A percentile compares a stretch with the other conserved stretches of the same genome.
Evolutionary conservation across 2,329 filamentous ascomycete genomes (phyloP).

Genomic region (Fusarium nisikadoi): DNA sequence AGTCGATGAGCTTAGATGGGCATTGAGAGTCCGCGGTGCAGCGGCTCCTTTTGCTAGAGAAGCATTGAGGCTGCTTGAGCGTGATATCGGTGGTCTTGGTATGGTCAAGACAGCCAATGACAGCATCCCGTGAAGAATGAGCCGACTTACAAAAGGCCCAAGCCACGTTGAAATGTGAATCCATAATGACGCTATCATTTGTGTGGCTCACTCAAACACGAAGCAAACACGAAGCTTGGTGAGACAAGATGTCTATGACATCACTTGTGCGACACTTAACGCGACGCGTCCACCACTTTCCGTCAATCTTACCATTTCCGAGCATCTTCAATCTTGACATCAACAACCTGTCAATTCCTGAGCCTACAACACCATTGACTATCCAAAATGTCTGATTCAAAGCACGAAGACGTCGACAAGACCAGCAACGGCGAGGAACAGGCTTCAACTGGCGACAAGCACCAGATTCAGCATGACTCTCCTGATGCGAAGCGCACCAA

Average conservation of each 20-base stretch:
- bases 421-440: conserved; percentile 21
- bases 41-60: conserved; percentile 53
- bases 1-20: conserved; percentile 55
- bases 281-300: conserved; percentile 23
- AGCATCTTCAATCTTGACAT: not conserved
- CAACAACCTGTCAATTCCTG: not conserved
- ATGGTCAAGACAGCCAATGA: conserved; percentile 40
- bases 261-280: conserved; percentile 34
- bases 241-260: conserved; percentile 38
- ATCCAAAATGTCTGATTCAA: conserved; percentile 25
- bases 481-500: conserved; percentile 45
- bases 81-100: conserved; percentile 46
- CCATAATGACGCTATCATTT: conserved; percentile 1
- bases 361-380: not conserved
- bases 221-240: conserved; percentile 17
- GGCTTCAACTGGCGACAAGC: conserved; percentile 43
- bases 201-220: conserved; percentile 23
- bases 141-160: not conserved
- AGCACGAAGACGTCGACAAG: conserved; percentile 4
- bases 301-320: not conserved
- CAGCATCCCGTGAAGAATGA: conserved; percentile 7
- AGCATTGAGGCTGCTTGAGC: conserved; percentile 53
- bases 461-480: conserved; percentile 42
- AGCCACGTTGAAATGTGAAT: not conserved
- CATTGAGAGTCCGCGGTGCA: conserved; percentile 53